Conservation (phyloP, 306 rosid genomes). For the Ochetophila trinervis region DNA sequence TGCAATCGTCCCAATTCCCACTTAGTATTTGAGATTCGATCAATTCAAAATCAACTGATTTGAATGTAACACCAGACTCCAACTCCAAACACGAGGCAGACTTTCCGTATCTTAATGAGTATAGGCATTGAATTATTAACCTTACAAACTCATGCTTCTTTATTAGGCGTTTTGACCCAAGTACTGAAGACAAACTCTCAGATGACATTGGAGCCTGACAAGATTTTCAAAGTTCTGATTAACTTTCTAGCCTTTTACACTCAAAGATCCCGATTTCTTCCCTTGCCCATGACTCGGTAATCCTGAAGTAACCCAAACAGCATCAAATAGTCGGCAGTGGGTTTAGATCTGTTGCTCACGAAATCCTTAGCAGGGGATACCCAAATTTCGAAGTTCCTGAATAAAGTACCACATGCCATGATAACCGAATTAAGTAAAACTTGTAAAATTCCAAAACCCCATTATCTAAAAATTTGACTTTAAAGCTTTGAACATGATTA, state of each 20-base stretch:
- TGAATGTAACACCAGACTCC: slow-evolving; percentile 65
- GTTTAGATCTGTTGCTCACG: background rate
- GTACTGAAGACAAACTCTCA: slow-evolving; percentile 42
- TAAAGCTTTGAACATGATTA: too few species aligned
- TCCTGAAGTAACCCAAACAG: slow-evolving; percentile 4
- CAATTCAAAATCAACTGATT: slow-evolving; percentile 49
- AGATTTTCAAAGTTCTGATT: slow-evolving; percentile 14
- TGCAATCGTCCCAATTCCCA: slow-evolving; percentile 68
- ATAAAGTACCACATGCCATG: slow-evolving; percentile 1
- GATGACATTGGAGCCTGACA: slow-evolving; percentile 26
- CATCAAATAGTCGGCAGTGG: background rate
- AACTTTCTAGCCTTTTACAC: slow-evolving; percentile 13
- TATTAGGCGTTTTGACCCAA: slow-evolving; percentile 63
- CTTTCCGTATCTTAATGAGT: slow-evolving; percentile 57
- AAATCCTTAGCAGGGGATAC: background rate
- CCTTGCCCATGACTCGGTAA: slow-evolving; percentile 12
- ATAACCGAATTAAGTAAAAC: background rate
- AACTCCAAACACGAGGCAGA: slow-evolving; percentile 68
- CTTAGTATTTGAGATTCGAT: slow-evolving; percentile 52
- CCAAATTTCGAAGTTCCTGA: slow-evolving; percentile 1
- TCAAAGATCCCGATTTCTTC: slow-evolving; percentile 15
- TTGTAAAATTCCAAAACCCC: background rate
- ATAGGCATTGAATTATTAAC: slow-evolving; percentile 63
- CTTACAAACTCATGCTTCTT: slow-evolving; percentile 65
- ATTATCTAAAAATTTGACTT: background rate